Percentiles rank a stretch among this genome's conserved stretches.
phyloP scores from a whole-genome alignment of 139 green algal genomes.

The Coelastrella sp. region DNA sequence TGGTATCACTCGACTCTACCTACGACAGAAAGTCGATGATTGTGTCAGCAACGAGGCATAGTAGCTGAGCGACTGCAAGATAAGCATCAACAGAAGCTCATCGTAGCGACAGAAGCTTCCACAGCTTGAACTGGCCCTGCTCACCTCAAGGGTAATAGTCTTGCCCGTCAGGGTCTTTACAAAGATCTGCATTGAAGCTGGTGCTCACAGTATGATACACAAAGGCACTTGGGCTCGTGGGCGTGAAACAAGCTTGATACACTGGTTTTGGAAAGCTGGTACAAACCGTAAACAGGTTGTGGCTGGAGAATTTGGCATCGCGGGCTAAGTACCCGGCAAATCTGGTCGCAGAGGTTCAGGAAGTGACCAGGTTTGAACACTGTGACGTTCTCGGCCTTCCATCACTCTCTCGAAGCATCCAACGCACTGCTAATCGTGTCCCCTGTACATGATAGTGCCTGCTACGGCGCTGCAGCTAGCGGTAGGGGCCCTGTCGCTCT shows the following conservation, averaged over 20 bases:
- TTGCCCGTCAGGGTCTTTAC: slow-evolving; percentile 95
- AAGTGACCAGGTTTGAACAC: no score
- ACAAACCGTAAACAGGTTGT: background rate
- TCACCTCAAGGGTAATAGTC: slow-evolving; percentile 95
- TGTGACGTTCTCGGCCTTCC: no score
- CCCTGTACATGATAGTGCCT: no score
- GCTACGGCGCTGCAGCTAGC: no score
- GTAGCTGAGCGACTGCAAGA: background rate
- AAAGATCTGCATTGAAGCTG: slow-evolving; percentile 87
- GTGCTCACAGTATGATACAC: background rate
- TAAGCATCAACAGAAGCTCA: background rate
- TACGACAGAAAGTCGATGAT: slow-evolving; percentile 69
- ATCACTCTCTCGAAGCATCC: no score
- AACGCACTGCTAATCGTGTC: no score
- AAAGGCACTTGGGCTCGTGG: background rate
- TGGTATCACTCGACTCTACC: slow-evolving; percentile 84
- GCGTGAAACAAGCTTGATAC: background rate
- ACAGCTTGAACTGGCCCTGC: background rate
- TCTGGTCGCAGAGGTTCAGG: no score
- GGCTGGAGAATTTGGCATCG: no score
- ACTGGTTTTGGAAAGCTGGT: background rate
- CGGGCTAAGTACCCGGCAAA: no score
- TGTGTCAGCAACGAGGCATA: background rate
- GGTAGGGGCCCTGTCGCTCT: background rate
- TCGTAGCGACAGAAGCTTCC: background rate